A percentile compares a stretch with the other conserved stretches of the same genome.
phyloP scores from a whole-genome alignment of 441 rosid genomes.

The Dalechampia spathulata region DNA sequence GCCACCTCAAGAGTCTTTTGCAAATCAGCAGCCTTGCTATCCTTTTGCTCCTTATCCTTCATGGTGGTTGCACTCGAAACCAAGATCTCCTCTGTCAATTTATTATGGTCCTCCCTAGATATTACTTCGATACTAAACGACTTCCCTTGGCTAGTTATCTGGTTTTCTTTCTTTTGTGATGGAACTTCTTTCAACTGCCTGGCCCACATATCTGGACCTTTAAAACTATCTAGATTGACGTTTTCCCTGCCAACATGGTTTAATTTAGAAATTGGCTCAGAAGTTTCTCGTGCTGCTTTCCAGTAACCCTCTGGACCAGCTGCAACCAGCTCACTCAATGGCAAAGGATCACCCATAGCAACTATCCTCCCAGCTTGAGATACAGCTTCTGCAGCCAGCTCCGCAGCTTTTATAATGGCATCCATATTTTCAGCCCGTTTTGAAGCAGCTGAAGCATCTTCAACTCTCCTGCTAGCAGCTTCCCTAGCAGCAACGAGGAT shows the following conservation, averaged over 20 bases:
- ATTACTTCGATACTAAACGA: conserved; percentile 29
- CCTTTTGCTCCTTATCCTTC: conserved; percentile 43
- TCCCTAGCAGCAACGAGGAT: conserved; percentile 79
- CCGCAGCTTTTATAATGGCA: conserved; percentile 93
- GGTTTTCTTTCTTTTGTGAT: conserved; percentile 25
- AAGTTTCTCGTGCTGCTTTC: conserved; percentile 45
- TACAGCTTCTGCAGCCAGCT: conserved; percentile 91
- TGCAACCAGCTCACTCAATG: conserved; percentile 54
- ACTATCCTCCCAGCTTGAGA: conserved; percentile 94
- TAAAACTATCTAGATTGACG: conserved; percentile 10
- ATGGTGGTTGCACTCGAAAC: conserved; percentile 31
- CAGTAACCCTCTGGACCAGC: conserved; percentile 71
- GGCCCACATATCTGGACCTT: conserved; percentile 19
- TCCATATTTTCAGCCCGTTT: conserved; percentile 94
- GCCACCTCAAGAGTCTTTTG: conserved; percentile 32
- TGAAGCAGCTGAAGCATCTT: conserved; percentile 91
- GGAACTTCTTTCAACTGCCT: conserved; percentile 27
- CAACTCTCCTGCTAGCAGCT: conserved; percentile 84
- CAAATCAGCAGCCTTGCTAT: conserved; percentile 35
- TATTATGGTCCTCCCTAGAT: conserved; percentile 31
- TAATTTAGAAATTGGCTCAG: conserved; percentile 28
- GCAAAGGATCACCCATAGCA: conserved; percentile 72
- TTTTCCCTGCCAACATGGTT: conserved; percentile 24
- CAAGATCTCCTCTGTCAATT: conserved; percentile 33
- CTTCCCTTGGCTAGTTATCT: conserved; percentile 25